Evolutionary conservation across 441 rosid species (phyloP).

Genomic region (Gossypium schwendimanii): DNA sequence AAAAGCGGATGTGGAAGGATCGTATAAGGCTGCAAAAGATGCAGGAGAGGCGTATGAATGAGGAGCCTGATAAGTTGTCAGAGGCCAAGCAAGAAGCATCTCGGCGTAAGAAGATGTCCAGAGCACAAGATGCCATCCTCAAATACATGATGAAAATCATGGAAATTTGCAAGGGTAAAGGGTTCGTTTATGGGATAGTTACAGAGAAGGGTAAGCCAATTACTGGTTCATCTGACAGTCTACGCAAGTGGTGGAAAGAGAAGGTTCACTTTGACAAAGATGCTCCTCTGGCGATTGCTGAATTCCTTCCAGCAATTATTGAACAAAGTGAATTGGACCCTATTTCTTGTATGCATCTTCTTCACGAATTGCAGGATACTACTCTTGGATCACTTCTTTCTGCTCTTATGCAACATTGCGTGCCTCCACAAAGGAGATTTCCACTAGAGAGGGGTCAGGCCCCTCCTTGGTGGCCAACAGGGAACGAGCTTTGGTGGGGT

Average conservation of each 20-base stretch:
- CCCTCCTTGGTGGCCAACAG: slow-evolving; percentile 71
- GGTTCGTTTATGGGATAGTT: slow-evolving; percentile 18
- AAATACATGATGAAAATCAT: slow-evolving; percentile 64
- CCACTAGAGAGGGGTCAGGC: slow-evolving; percentile 46
- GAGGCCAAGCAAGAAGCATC: slow-evolving; percentile 37
- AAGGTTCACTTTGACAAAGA: slow-evolving; percentile 40
- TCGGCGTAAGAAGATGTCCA: slow-evolving; percentile 53
- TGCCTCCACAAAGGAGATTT: slow-evolving; percentile 51
- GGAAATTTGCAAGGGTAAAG: slow-evolving; percentile 50
- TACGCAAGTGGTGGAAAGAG: slow-evolving; percentile 65
- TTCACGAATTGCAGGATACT: slow-evolving; percentile 54
- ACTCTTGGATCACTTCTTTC: slow-evolving; percentile 58
- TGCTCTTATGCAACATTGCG: slow-evolving; percentile 59
- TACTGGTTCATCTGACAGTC: slow-evolving; percentile 54
- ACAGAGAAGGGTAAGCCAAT: slow-evolving; percentile 58
- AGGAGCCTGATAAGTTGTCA: slow-evolving; percentile 11
- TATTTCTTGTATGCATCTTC: slow-evolving; percentile 34
- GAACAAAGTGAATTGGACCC: slow-evolving; percentile 21
- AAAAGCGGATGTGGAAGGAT: slow-evolving; percentile 68
- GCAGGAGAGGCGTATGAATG: slow-evolving; percentile 17
- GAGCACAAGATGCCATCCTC: slow-evolving; percentile 56
- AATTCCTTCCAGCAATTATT: slow-evolving; percentile 16
- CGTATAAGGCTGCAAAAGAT: slow-evolving; percentile 39
- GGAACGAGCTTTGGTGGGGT: slow-evolving; percentile 57
- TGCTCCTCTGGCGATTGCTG: slow-evolving; percentile 38